Base-by-base conservation (phyloP, 2,329 filamentous ascomycete genomes). In the Neurospora sp. region DNA sequence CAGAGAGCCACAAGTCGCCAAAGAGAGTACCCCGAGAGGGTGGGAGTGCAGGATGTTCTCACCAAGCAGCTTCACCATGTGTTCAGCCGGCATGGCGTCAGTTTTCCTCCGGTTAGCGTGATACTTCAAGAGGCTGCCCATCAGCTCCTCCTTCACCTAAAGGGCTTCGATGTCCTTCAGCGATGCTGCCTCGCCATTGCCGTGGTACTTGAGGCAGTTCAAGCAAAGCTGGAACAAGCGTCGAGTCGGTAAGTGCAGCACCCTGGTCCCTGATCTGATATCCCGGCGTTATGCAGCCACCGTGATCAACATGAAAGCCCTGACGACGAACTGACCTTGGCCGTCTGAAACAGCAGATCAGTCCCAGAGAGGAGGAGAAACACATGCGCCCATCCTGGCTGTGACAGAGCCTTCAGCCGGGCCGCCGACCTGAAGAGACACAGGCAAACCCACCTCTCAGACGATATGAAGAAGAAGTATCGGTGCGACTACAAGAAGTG, bases 401-500 rank as follows among this genome's bases (percentile, higher is more conserved):
- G 86, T 78, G 77, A 76, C 38, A 81, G 81, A 67, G 79, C 80
- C 1, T 88, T 87, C 76, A 81, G 81, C 74, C 82, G 86, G 39
- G 81, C 81, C 68, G 85, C 86, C 11, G 86, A 88, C 76, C 82
- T 87, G 10, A 80, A 85, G 67, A 82, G 86, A 17, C 86, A 88
- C 76, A 79, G 80, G 68, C 83, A 85, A 73, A 80, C 82, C 17
- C 86, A 88, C 75, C 76, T 78, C 12, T 78, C 79, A 0, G 78
- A 79, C 1, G 77, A 78, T 19, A 74, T 81, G 66, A 84, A 83
- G 72, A 78, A 81, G 12, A 76, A 79, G 19, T 85, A 80, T 74
- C 77, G 75, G 23, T 88, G 86, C 77, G 86, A 88, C 79, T 87
- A 87, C 74, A 76, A 78, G 19, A 79, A 76, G 68, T 88, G 86